Conservation (phyloP, 2,329 filamentous ascomycete genomes). For the Ampelomyces quisqualis region DNA sequence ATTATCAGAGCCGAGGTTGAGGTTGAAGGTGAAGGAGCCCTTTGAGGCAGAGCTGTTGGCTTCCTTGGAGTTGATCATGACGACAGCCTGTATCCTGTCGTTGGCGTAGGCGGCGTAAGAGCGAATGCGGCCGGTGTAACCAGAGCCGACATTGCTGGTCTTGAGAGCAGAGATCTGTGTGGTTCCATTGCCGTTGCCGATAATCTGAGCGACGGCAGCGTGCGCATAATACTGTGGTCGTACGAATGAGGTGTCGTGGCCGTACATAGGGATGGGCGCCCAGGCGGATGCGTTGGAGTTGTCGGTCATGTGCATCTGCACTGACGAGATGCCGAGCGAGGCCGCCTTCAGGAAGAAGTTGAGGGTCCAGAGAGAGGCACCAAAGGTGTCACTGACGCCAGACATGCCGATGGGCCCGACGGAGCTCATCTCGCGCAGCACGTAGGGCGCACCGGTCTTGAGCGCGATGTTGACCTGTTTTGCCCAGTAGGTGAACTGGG, state of each 20-base stretch:
- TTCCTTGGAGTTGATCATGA: slow-evolving; percentile 51
- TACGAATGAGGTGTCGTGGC: slow-evolving; percentile 47
- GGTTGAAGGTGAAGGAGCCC: slow-evolving; percentile 43
- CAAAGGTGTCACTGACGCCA: slow-evolving; percentile 52
- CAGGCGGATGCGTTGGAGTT: slow-evolving; percentile 55
- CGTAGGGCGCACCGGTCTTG: slow-evolving; percentile 49
- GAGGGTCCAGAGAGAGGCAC: slow-evolving; percentile 54
- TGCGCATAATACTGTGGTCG: slow-evolving; percentile 55
- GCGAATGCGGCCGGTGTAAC: slow-evolving; percentile 47
- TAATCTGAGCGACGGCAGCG: slow-evolving; percentile 54
- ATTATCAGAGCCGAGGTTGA: slow-evolving; percentile 45
- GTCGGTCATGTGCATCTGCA: slow-evolving; percentile 58
- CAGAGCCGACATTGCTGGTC: slow-evolving; percentile 32
- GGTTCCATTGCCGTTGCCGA: slow-evolving; percentile 51
- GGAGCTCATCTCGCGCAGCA: slow-evolving; percentile 55
- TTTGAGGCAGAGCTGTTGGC: slow-evolving; percentile 47
- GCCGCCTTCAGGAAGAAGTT: slow-evolving; percentile 56
- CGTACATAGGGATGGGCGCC: slow-evolving; percentile 49
- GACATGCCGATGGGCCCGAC: slow-evolving; percentile 53
- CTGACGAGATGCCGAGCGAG: slow-evolving; percentile 50
- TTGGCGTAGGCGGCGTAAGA: slow-evolving; percentile 51
- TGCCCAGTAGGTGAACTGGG: slow-evolving; percentile 52
- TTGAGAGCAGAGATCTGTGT: slow-evolving; percentile 47
- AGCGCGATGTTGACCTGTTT: slow-evolving; percentile 47
- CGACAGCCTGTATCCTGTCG: slow-evolving; percentile 46